Percentiles rank a stretch among this genome's conserved stretches.
These are phyloP conservation scores for Pueraria montana DNA, from an alignment of 306 rosid genomes.

Conservation along the genomic window DNA sequence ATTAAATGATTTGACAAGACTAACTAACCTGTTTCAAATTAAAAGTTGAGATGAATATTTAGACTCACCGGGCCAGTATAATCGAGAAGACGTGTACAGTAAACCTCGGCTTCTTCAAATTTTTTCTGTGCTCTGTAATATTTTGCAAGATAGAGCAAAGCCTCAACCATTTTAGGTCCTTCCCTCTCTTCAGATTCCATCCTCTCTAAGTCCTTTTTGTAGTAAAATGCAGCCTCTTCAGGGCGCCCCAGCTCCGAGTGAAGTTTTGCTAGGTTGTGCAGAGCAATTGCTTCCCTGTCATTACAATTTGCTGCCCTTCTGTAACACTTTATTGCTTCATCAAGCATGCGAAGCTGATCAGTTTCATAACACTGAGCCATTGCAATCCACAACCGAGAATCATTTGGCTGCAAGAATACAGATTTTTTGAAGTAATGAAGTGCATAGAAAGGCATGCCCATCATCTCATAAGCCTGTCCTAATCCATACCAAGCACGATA, in stretches of 20 bases:
- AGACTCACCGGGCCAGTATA: conserved; percentile 92
- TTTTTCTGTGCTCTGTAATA: conserved; percentile 65
- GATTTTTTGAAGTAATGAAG: conserved; percentile 94
- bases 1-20: background rate
- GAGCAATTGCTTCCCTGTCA: conserved; percentile 94
- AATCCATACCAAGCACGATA: conserved; percentile 99
- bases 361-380: conserved; percentile 95
- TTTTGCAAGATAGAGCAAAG: conserved; percentile 80
- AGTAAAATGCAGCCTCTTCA: conserved; percentile 94
- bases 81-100: conserved; percentile 96
- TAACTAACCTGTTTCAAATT: conserved; percentile 21
- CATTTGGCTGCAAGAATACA: conserved; percentile 91
- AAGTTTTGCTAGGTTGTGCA: conserved; percentile 86
- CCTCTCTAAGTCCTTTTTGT: conserved; percentile 92
- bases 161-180: conserved; percentile 96
- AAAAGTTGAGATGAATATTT: conserved; percentile 3
- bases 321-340: conserved; percentile 92
- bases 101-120: conserved; percentile 92
- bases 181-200: conserved; percentile 98
- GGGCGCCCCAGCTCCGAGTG: conserved; percentile 71
- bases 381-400: conserved; percentile 96
- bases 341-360: conserved; percentile 88
- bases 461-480: conserved; percentile 99
- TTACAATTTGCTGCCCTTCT: conserved; percentile 85
- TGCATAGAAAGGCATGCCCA: conserved; percentile 95